Evolutionary conservation across 176 grass and related monocot genomes (phyloP).

Genomic region (Carex cristatella): DNA sequence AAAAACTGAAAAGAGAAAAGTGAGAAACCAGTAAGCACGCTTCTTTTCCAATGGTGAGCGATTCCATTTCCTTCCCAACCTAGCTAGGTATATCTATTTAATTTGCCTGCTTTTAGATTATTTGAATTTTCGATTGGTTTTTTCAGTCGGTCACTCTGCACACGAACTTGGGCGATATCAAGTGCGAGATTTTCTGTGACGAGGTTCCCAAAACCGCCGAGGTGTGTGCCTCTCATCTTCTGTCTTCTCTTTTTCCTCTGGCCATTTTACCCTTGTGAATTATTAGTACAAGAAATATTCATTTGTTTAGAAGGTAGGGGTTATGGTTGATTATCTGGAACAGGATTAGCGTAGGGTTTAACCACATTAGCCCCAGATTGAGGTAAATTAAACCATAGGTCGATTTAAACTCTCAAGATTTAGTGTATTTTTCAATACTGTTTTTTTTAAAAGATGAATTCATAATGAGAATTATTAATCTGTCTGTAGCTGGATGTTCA

Average conservation of each 20-base stretch:
- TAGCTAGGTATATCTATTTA: neutral
- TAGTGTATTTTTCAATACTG: neutral
- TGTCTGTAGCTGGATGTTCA: neutral
- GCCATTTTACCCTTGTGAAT: neutral
- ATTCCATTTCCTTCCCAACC: neutral
- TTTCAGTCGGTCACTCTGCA: constrained; percentile 87
- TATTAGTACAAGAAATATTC: neutral
- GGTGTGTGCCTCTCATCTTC: constrained; percentile 19
- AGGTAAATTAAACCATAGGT: neutral
- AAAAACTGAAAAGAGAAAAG: neutral
- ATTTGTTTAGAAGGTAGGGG: neutral
- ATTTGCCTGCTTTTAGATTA: neutral
- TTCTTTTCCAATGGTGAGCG: constrained; percentile 36
- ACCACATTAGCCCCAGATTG: neutral
- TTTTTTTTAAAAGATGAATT: neutral
- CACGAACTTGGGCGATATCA: constrained; percentile 98
- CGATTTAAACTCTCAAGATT: neutral
- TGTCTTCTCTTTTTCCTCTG: neutral
- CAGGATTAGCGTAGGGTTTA: neutral
- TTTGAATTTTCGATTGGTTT: neutral
- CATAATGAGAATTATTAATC: neutral
- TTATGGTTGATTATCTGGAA: neutral
- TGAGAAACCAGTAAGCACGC: neutral
- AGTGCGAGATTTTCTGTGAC: constrained; percentile 95
- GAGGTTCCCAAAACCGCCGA: constrained; percentile 59